Percentiles rank a stretch among this genome's conserved stretches.
Evolutionary conservation across 345 rosid species (phyloP).

Genomic region (Raphanus sativus): DNA sequence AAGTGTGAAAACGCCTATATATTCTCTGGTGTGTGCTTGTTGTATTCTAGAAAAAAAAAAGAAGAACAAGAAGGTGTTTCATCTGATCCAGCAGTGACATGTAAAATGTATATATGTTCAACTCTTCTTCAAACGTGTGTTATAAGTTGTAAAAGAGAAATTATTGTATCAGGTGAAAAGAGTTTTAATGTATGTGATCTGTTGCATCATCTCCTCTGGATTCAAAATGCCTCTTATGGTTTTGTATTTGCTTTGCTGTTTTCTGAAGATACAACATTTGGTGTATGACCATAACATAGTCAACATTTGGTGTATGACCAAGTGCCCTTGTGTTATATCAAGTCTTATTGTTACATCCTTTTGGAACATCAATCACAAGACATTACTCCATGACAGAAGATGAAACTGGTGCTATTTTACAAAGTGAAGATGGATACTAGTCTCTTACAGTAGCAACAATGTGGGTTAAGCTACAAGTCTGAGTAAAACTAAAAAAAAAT

Average conservation of each 20-base stretch:
- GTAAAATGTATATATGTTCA: slow-evolving; percentile 23
- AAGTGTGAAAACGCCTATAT: slow-evolving; percentile 43
- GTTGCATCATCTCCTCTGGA: background rate
- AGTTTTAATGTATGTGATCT: background rate
- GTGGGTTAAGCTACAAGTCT: background rate
- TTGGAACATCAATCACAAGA: too few species aligned
- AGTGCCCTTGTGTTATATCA: background rate
- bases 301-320: background rate
- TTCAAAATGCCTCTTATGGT: too few species aligned
- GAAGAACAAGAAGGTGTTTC: background rate
- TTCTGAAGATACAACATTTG: background rate
- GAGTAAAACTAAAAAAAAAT: slow-evolving; percentile 4
- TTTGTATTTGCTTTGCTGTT: background rate
- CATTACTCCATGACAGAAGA: slow-evolving; percentile 25
- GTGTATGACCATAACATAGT: background rate
- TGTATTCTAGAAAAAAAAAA: slow-evolving; percentile 14
- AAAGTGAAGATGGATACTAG: background rate
- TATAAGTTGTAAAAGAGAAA: slow-evolving; percentile 12
- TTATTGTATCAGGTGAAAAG: background rate
- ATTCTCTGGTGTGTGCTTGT: slow-evolving; percentile 11
- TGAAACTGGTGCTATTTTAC: slow-evolving; percentile 41
- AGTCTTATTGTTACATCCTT: too few species aligned
- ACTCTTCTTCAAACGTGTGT: slow-evolving; percentile 21
- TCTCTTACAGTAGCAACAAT: background rate
- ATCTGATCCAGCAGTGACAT: slow-evolving; percentile 9